phyloP scores from a whole-genome alignment of 768 basidiomycete species.

The Psilocybe tampanensis region DNA sequence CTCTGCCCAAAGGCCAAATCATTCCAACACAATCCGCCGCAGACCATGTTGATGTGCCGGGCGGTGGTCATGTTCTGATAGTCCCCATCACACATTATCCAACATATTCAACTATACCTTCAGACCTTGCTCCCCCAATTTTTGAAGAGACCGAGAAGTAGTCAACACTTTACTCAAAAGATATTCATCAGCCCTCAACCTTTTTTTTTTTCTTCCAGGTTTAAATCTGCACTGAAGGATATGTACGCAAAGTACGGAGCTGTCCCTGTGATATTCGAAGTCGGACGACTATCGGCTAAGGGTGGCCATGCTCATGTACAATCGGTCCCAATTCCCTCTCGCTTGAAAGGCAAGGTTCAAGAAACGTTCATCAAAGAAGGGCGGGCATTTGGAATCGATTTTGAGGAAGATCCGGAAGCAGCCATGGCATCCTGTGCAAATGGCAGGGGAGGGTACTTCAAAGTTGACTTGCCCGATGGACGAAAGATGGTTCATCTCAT shows the following conservation, averaged over 20 bases:
- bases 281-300: slow-evolving; percentile 78
- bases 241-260: slow-evolving; percentile 74
- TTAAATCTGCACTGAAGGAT: slow-evolving; percentile 73
- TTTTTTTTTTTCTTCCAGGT: slow-evolving; percentile 42
- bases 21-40: slow-evolving; percentile 72
- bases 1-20: slow-evolving; percentile 95
- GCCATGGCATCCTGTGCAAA: slow-evolving; percentile 57
- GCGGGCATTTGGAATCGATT: slow-evolving; percentile 64
- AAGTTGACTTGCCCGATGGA: slow-evolving; percentile 88
- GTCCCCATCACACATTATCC: slow-evolving; percentile 94
- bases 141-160: slow-evolving; percentile 80
- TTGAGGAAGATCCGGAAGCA: slow-evolving; percentile 69
- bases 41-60: slow-evolving; percentile 67
- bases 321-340: slow-evolving; percentile 74
- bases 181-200: not conserved
- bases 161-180: slow-evolving; percentile 7
- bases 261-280: slow-evolving; percentile 82
- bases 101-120: slow-evolving; percentile 80
- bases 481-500: slow-evolving; percentile 85
- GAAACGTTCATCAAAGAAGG: slow-evolving; percentile 76
- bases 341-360: slow-evolving; percentile 64
- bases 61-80: slow-evolving; percentile 94
- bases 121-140: slow-evolving; percentile 75
- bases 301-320: slow-evolving; percentile 97
- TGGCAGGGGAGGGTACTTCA: slow-evolving; percentile 79